Percentiles rank a stretch among this genome's conserved stretches.
Evolutionary conservation across 176 grass and related monocot genomes (phyloP).

Genomic region (Dendrocalamus sinicus): DNA sequence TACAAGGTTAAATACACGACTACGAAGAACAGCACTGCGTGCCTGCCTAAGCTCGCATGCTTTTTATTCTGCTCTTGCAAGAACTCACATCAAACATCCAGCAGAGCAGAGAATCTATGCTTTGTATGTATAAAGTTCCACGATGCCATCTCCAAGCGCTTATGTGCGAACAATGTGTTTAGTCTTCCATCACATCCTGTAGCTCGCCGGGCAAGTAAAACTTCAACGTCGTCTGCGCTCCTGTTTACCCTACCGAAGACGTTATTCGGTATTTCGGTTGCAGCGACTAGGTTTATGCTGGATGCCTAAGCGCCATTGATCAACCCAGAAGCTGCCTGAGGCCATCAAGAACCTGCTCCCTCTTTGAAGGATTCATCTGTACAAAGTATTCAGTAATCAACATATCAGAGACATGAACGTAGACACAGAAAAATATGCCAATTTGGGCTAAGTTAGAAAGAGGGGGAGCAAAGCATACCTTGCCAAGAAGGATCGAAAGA

Average conservation of each 20-base stretch:
- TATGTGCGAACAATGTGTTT: conserved; percentile 37
- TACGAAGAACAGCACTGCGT: background rate
- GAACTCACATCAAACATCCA: conserved; percentile 15
- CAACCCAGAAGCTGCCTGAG: conserved; percentile 71
- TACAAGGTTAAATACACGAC: conserved; percentile 44
- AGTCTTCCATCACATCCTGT: background rate
- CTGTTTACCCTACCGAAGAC: background rate
- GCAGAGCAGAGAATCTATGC: conserved; percentile 12
- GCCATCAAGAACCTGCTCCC: conserved; percentile 63
- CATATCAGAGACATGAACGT: background rate
- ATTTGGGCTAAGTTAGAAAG: background rate
- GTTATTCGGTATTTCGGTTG: background rate
- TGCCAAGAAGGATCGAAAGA: conserved; percentile 71
- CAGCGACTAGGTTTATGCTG: background rate
- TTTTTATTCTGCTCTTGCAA: conserved; percentile 34
- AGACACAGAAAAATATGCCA: background rate
- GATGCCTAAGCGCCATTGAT: conserved; percentile 13
- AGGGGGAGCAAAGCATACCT: conserved; percentile 56
- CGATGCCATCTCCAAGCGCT: conserved; percentile 10
- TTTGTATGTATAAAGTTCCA: background rate
- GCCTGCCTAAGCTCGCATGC: conserved; percentile 10
- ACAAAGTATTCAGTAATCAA: conserved; percentile 41
- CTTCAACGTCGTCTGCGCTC: background rate
- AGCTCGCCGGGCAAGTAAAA: background rate
- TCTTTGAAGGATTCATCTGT: conserved; percentile 86